Conservation (phyloP, 495 filamentous ascomycete genomes). For the Hypoxylon lenormandii region DNA sequence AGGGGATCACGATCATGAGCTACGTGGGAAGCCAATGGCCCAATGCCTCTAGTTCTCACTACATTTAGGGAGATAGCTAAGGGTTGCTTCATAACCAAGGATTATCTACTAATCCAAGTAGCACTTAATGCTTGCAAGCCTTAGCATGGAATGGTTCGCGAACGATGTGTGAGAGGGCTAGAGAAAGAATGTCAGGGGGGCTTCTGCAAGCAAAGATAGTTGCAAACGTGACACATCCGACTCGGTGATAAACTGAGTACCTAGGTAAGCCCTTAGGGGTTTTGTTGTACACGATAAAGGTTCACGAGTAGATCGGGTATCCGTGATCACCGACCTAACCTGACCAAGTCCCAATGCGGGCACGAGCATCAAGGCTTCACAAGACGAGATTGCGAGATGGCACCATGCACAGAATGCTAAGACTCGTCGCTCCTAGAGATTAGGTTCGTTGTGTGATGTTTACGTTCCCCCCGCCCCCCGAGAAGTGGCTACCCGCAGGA, state of each 20-base stretch:
- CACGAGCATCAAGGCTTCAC: constrained; percentile 24
- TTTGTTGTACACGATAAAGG: background rate
- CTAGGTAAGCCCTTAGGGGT: no score
- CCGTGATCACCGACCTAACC: background rate
- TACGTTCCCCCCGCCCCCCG: constrained; percentile 25
- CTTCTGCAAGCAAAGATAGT: background rate
- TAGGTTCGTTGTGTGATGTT: constrained; percentile 1
- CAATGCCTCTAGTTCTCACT: no score
- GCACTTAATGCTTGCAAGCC: no score
- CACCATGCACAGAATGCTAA: background rate
- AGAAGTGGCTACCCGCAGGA: constrained; percentile 44
- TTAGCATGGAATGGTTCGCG: background rate
- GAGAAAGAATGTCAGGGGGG: background rate
- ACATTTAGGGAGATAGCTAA: no score
- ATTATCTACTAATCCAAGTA: no score
- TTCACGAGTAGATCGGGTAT: no score
- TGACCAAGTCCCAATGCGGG: background rate
- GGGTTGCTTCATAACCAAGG: no score
- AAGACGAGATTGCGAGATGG: constrained; percentile 20
- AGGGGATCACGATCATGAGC: no score
- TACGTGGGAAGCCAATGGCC: no score
- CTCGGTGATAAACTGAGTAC: background rate
- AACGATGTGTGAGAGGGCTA: background rate
- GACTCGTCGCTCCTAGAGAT: background rate
- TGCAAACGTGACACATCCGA: background rate